Evolutionary conservation across 257 asterid species (phyloP).

Genomic region (Cynanchum wilfordii): DNA sequence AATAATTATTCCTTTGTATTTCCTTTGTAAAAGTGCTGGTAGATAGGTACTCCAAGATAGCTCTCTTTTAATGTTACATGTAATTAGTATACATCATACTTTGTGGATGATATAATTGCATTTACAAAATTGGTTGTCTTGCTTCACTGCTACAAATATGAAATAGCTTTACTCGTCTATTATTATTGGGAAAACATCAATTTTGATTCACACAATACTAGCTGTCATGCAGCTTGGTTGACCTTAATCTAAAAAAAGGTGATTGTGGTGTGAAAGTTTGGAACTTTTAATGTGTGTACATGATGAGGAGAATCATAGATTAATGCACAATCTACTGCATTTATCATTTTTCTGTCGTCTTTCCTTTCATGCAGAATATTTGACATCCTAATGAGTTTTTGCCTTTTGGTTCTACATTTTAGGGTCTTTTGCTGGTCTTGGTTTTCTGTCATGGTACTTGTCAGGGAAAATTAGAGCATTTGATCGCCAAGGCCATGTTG

Average conservation of each 20-base stretch:
- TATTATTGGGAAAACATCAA: neutral
- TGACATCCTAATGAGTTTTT: conserved; percentile 4
- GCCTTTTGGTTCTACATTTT: conserved; percentile 17
- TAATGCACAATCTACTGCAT: neutral
- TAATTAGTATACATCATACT: neutral
- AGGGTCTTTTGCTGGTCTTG: conserved; percentile 95
- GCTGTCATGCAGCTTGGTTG: too few species aligned
- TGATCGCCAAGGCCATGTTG: conserved; percentile 73
- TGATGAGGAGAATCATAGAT: neutral
- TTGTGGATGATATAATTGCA: neutral
- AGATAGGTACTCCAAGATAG: neutral
- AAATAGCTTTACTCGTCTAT: neutral
- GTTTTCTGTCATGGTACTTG: conserved; percentile 71
- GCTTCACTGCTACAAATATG: neutral
- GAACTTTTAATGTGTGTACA: neutral
- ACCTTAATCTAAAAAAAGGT: neutral
- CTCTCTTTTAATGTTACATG: neutral
- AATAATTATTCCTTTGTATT: neutral
- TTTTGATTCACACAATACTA: neutral
- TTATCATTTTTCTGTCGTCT: neutral
- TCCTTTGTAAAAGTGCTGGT: neutral
- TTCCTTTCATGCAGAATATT: neutral
- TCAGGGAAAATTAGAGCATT: conserved; percentile 62
- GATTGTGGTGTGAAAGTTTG: neutral
- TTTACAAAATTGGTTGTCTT: neutral